phyloP scores from a whole-genome alignment of 2,329 filamentous ascomycete species.

The Aspergillus niger region DNA sequence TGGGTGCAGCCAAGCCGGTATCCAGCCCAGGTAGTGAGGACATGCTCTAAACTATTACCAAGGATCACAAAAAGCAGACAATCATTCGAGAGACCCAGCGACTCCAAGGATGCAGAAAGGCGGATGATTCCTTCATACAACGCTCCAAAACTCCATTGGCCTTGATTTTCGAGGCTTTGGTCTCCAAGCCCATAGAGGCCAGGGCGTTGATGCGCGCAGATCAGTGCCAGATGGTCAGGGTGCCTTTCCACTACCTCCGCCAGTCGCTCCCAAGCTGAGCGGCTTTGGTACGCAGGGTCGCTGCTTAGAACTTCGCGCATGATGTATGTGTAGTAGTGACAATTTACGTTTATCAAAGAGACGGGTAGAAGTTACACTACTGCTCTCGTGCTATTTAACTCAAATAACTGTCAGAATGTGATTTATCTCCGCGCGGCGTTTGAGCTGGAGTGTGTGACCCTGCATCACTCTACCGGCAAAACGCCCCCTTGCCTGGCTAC shows the following conservation, averaged over 20 bases:
- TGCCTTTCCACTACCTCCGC: neutral
- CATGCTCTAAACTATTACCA: neutral
- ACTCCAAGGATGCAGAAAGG: neutral
- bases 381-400: too few relatives aligned
- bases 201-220: neutral
- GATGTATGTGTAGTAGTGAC: neutral
- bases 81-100: neutral
- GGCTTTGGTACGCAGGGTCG: neutral
- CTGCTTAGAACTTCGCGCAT: neutral
- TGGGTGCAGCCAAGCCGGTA: neutral
- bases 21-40: neutral
- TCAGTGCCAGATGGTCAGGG: neutral
- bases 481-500: too few relatives aligned
- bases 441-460: too few relatives aligned
- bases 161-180: neutral
- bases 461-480: too few relatives aligned
- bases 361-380: too few relatives aligned
- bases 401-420: too few relatives aligned
- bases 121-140: neutral
- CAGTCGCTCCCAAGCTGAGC: neutral
- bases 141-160: neutral
- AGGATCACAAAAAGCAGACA: neutral
- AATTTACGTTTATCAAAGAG: too few relatives aligned
- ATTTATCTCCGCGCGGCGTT: too few relatives aligned
- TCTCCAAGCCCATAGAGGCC: neutral